Conservation (phyloP, 345 rosid species). For the Sonneratia alba region DNA sequence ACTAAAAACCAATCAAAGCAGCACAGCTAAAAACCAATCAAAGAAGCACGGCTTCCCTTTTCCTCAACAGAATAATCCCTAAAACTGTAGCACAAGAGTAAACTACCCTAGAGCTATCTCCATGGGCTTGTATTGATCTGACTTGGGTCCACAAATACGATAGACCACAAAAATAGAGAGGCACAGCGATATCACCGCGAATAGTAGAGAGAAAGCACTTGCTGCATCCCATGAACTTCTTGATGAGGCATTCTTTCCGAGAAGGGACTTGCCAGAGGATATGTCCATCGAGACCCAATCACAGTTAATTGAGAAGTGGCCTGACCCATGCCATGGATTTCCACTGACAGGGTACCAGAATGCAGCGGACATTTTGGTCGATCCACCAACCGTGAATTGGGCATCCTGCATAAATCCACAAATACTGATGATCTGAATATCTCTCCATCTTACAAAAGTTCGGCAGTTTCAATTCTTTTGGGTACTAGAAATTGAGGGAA, state of each 20-base stretch:
- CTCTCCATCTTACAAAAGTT: not conserved
- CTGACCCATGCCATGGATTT: slow-evolving; percentile 78
- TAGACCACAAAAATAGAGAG: slow-evolving; percentile 60
- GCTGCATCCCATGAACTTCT: slow-evolving; percentile 39
- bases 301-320: slow-evolving; percentile 76
- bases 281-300: slow-evolving; percentile 73
- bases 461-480: not conserved
- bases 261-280: slow-evolving; percentile 29
- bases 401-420: slow-evolving; percentile 50
- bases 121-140: slow-evolving; percentile 34
- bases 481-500: too few relatives aligned
- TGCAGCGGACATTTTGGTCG: slow-evolving; percentile 71
- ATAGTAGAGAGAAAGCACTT: slow-evolving; percentile 49
- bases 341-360: slow-evolving; percentile 88
- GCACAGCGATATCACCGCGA: slow-evolving; percentile 50
- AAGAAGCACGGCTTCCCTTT: not conserved
- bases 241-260: slow-evolving; percentile 20
- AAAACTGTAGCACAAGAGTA: not conserved
- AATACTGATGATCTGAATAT: not conserved
- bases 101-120: slow-evolving; percentile 12
- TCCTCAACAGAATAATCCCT: not conserved
- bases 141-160: slow-evolving; percentile 25
- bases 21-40: not conserved
- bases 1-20: not conserved
- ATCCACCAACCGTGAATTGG: slow-evolving; percentile 65